A percentile compares a stretch with the other conserved stretches of the same genome.
Conservation (phyloP, 129 eudicot species). For the Tagetes erecta region DNA sequence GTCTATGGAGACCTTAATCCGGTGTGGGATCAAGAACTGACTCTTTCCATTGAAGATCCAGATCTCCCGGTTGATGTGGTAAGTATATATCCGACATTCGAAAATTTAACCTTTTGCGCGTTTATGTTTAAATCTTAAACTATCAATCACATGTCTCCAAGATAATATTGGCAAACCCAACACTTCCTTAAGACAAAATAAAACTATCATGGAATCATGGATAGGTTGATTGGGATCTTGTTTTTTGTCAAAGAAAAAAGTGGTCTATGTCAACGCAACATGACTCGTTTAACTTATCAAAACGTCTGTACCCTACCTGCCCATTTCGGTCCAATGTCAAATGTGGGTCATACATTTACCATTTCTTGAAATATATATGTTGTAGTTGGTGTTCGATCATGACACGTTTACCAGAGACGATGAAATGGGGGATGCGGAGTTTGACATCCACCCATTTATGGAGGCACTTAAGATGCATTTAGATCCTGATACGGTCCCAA, state of each 20-base stretch:
- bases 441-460: slow-evolving; percentile 39
- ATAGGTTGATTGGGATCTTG: too few relatives aligned
- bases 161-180: too few relatives aligned
- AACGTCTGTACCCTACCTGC: too few relatives aligned
- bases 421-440: slow-evolving; percentile 61
- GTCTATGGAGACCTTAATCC: slow-evolving; percentile 60
- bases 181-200: too few relatives aligned
- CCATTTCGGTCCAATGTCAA: not conserved
- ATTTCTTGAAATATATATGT: not conserved
- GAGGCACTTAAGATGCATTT: slow-evolving; percentile 35
- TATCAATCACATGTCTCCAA: too few relatives aligned
- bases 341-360: not conserved
- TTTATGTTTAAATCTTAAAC: too few relatives aligned
- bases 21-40: slow-evolving; percentile 76
- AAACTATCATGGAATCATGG: too few relatives aligned
- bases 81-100: slow-evolving; percentile 6
- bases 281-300: too few relatives aligned
- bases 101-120: too few relatives aligned
- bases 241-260: too few relatives aligned
- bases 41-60: slow-evolving; percentile 58
- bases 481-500: slow-evolving; percentile 27
- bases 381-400: slow-evolving; percentile 54
- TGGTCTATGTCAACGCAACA: too few relatives aligned
- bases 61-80: slow-evolving; percentile 54
- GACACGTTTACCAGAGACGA: slow-evolving; percentile 54